Evolutionary conservation across 2,329 filamentous ascomycete genomes (phyloP), one percentile per base, ranked within the genome.

Genomic region (Chrysoporthe deuterocubensis): DNA sequence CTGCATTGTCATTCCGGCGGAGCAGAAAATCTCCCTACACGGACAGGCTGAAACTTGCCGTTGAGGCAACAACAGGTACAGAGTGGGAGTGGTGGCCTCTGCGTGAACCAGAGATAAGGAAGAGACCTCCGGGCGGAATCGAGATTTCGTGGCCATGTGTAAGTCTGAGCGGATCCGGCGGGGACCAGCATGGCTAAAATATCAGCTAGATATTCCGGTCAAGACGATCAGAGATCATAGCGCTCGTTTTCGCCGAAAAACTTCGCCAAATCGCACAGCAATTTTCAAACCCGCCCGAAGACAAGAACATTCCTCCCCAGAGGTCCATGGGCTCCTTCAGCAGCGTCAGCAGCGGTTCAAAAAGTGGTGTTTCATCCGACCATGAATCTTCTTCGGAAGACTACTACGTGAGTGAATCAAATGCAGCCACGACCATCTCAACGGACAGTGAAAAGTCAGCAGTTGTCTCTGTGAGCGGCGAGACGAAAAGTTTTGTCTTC

Each of bases 21-120:
- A 26, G 13, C 8, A 26, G 3, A 3, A 26, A 8, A 4, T 26
- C 48, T 2, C 26, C 48, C 8, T 50, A 50, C n/a, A 21, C 21
- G 48, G 21, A 50, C 48, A 50, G n/a, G 21, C 48, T 50, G 48
- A 50, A 50, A 21, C 48, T 50, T 50, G 48, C 48, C 21, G n/a
- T 50, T 9, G 48, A 50, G 48, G 48, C 48, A n/a, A 21, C n/a
- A 8, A 50, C 48, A 11, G 48, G n/a, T 3, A 9, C 48, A 9
- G 48, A 50, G n/a, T 50, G 48, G 48, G 48, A 50, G 48, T 50
- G 48, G 48, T 50, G 48, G 48, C 48, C 48, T 50, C n/a, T 50
- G n/a, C 8, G 48, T n/a, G 48, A 21, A 11, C 48, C 48, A 21
- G 21, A 21, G 7, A 21, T 50, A n/a, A 50, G 48, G 21, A 50